Evolutionary conservation across 2,329 filamentous ascomycete genomes (phyloP).

Genomic region (Rutstroemia sp.): DNA sequence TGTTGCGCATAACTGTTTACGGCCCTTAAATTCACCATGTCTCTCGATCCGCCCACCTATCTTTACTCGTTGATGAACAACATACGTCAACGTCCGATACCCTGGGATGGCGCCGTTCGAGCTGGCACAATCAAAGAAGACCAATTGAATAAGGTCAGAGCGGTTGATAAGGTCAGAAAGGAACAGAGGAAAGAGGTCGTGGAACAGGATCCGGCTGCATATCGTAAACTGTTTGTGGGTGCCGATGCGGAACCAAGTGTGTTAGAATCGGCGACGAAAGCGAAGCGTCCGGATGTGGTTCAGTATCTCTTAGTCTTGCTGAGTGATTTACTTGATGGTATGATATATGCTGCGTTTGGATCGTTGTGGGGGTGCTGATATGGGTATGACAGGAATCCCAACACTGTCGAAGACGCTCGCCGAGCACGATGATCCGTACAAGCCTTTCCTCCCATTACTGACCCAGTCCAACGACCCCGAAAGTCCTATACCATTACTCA

Average conservation of each 20-base stretch:
- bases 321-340: constrained; percentile 81
- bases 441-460: constrained; percentile 77
- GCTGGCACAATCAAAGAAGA: constrained; percentile 89
- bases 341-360: constrained; percentile 10
- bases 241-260: constrained; percentile 62
- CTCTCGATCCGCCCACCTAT: constrained; percentile 86
- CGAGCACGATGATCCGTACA: constrained; percentile 68
- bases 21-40: constrained; percentile 48
- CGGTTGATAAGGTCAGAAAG: constrained; percentile 91
- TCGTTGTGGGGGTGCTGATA: constrained; percentile 4
- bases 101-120: constrained; percentile 93
- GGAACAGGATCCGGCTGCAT: constrained; percentile 71
- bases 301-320: constrained; percentile 92
- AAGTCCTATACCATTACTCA: constrained; percentile 82
- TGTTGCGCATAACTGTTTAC: background rate
- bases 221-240: constrained; percentile 74
- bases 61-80: constrained; percentile 88
- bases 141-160: constrained; percentile 91
- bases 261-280: constrained; percentile 62
- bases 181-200: constrained; percentile 81
- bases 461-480: constrained; percentile 63
- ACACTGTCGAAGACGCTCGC: constrained; percentile 70
- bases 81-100: constrained; percentile 90
- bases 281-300: constrained; percentile 81
- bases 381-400: constrained; percentile 58